These are phyloP conservation scores for Neurospora sp. DNA, from an alignment of 2,329 filamentous ascomycete genomes.

Conservation along the genomic window DNA sequence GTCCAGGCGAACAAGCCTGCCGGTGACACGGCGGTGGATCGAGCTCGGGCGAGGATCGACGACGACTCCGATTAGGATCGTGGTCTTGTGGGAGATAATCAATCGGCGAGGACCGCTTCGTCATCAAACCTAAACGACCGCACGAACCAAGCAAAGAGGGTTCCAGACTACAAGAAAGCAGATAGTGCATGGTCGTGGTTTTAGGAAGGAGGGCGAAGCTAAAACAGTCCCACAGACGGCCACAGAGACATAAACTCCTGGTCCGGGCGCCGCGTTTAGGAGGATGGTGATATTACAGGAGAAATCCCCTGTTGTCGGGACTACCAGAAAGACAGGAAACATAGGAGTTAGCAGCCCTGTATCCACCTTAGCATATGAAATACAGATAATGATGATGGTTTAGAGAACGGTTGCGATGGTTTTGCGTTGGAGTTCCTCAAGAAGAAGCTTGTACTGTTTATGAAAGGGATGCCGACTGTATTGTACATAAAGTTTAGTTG, in stretches of 20 bases:
- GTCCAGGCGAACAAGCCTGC: slow-evolving; percentile 40
- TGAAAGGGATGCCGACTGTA: neutral
- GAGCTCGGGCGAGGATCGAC: slow-evolving; percentile 48
- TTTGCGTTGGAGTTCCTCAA: slow-evolving; percentile 20
- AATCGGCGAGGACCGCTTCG: neutral
- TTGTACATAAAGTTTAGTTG: neutral
- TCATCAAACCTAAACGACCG: neutral
- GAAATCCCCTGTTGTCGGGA: neutral
- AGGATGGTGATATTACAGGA: neutral
- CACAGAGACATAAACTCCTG: neutral
- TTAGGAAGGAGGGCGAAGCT: neutral
- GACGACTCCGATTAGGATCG: slow-evolving; percentile 46
- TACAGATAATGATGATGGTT: neutral
- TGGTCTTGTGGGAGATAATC: neutral
- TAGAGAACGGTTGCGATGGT: neutral
- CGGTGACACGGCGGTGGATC: slow-evolving; percentile 51
- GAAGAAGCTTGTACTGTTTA: neutral
- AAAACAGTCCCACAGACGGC: neutral
- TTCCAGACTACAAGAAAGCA: neutral
- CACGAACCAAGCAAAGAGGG: neutral
- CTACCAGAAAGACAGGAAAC: neutral
- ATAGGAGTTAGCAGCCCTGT: neutral
- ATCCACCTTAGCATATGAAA: neutral
- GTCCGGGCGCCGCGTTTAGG: neutral
- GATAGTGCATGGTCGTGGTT: neutral